phyloP scores from a whole-genome alignment of 306 rosid genomes.

The Malus orientalis region DNA sequence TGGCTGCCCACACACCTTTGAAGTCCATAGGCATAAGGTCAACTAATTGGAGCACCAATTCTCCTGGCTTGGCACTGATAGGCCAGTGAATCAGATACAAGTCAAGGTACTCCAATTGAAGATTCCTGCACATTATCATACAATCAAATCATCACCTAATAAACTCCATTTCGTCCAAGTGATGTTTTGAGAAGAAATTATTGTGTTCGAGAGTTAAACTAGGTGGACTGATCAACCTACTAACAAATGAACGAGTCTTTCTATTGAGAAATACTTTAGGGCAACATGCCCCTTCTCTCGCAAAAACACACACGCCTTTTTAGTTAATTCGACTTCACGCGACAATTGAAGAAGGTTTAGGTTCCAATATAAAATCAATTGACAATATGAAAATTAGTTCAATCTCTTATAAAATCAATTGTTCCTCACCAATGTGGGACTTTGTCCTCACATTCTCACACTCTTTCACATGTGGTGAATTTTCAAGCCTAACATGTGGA shows the following conservation, averaged over 20 bases:
- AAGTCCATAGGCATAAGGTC: conserved; percentile 23
- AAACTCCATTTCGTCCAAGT: neutral
- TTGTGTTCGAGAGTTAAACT: neutral
- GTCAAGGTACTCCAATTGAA: conserved; percentile 20
- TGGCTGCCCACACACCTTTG: conserved; percentile 19
- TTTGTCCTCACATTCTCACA: no score
- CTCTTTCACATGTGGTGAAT: no score
- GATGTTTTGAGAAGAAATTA: neutral
- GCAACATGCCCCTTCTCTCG: no score
- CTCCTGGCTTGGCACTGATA: conserved; percentile 15
- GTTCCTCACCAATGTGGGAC: no score
- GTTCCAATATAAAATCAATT: no score
- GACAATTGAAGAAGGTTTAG: no score
- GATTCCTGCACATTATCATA: neutral
- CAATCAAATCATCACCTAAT: neutral
- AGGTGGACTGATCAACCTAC: neutral
- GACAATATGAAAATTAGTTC: accelerated
- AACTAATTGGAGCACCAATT: neutral
- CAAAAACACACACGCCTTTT: no score
- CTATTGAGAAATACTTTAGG: no score
- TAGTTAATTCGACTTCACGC: no score
- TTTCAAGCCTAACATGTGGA: no score
- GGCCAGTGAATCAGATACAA: conserved; percentile 28
- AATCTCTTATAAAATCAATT: no score
- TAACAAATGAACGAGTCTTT: neutral